Conservation (phyloP, 1,139 yeast genomes). For the Pichia sp. region DNA sequence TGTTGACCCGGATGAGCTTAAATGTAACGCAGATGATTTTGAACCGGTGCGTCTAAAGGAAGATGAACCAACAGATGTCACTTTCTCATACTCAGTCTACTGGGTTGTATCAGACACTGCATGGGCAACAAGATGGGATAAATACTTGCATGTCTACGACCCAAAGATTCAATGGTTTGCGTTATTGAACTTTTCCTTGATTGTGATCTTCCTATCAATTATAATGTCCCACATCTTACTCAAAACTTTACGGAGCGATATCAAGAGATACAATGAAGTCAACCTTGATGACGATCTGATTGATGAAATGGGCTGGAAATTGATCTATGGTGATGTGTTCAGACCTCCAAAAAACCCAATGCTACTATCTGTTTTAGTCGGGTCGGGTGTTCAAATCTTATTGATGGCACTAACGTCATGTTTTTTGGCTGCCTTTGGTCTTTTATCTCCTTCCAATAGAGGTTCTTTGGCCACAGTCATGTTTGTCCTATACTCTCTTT, state of each 20-base stretch:
- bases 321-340: slow-evolving; percentile 93
- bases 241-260: slow-evolving; percentile 80
- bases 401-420: slow-evolving; percentile 73
- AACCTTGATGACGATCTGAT: slow-evolving; percentile 77
- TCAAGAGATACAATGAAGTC: slow-evolving; percentile 82
- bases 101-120: slow-evolving; percentile 68
- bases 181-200: slow-evolving; percentile 73
- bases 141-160: slow-evolving; percentile 84
- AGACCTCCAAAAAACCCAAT: slow-evolving; percentile 73
- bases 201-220: slow-evolving; percentile 71
- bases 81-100: slow-evolving; percentile 58
- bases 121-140: slow-evolving; percentile 99
- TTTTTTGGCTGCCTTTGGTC: slow-evolving; percentile 79
- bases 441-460: slow-evolving; percentile 89
- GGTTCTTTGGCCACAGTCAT: slow-evolving; percentile 89
- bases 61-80: slow-evolving; percentile 40
- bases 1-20: slow-evolving; percentile 35
- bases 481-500: slow-evolving; percentile 75
- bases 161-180: slow-evolving; percentile 97
- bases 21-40: slow-evolving; percentile 33
- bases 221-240: slow-evolving; percentile 77
- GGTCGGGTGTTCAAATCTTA: slow-evolving; percentile 83
- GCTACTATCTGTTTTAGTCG: slow-evolving; percentile 73
- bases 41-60: slow-evolving; percentile 42
- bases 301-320: slow-evolving; percentile 97